Evolutionary conservation across 169 alveolate genomes (phyloP).

Genomic region (Amoebophrya sp.): DNA sequence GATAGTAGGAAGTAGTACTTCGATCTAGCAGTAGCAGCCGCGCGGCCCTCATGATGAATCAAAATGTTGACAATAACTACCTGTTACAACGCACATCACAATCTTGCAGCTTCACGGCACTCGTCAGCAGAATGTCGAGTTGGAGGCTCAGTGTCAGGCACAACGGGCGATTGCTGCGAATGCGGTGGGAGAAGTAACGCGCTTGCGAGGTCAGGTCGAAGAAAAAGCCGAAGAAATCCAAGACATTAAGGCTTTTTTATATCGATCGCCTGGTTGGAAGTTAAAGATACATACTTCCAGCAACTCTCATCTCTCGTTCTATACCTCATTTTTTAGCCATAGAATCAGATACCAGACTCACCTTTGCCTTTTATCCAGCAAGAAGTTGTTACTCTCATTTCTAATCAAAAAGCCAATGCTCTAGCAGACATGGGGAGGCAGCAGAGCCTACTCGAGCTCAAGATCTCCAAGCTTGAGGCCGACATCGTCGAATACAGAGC

Average conservation of each 20-base stretch:
- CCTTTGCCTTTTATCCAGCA: too few species aligned
- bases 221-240: neutral
- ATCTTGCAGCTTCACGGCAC: neutral
- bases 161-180: constrained; percentile 12
- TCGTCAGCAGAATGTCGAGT: neutral
- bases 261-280: too few species aligned
- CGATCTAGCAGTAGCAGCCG: too few species aligned
- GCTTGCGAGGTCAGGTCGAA: neutral
- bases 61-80: neutral
- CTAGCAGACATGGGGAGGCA: neutral
- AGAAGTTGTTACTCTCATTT: too few species aligned
- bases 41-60: too few species aligned
- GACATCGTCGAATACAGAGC: neutral
- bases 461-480: neutral
- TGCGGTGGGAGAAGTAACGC: neutral
- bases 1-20: too few species aligned
- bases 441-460: neutral
- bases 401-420: too few species aligned
- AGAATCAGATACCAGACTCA: too few species aligned
- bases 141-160: neutral
- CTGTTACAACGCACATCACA: neutral
- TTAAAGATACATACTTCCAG: too few species aligned
- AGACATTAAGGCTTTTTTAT: too few species aligned
- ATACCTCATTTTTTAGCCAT: too few species aligned
- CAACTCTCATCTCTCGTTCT: too few species aligned